Conservation (phyloP, 2,329 filamentous ascomycete genomes). For the Paraphaeosphaeria minitans region DNA sequence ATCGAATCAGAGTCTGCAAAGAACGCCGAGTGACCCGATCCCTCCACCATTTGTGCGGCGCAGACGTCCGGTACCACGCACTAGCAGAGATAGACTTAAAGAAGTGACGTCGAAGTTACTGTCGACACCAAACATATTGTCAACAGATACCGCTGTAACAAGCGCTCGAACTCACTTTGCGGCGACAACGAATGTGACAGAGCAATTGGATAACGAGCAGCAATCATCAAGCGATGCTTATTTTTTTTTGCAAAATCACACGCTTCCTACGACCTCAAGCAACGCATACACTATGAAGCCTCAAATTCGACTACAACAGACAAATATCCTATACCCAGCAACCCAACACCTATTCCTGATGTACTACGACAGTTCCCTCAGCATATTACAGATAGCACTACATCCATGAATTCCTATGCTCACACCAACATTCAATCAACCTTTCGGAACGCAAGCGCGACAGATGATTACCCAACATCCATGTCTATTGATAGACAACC, state of each 20-base stretch:
- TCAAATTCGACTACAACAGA: background rate
- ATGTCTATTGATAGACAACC: background rate
- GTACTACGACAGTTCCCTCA: no score
- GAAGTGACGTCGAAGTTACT: background rate
- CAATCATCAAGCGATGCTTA: background rate
- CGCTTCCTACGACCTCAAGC: background rate
- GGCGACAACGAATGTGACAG: background rate
- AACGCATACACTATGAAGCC: background rate
- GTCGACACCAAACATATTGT: background rate
- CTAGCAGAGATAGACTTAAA: background rate
- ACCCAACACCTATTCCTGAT: background rate
- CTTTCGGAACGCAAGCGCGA: no score
- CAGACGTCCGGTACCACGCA: background rate
- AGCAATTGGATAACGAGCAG: background rate
- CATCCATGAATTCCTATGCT: no score
- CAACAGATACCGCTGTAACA: background rate
- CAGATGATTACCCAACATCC: background rate
- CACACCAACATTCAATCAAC: no score
- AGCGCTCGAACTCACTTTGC: background rate
- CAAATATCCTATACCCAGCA: background rate
- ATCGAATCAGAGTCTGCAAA: background rate
- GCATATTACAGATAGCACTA: no score
- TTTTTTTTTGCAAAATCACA: background rate
- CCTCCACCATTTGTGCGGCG: background rate
- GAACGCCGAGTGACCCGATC: background rate